Conservation (phyloP, 78 protist species). For the Emiliania huxleyi region DNA sequence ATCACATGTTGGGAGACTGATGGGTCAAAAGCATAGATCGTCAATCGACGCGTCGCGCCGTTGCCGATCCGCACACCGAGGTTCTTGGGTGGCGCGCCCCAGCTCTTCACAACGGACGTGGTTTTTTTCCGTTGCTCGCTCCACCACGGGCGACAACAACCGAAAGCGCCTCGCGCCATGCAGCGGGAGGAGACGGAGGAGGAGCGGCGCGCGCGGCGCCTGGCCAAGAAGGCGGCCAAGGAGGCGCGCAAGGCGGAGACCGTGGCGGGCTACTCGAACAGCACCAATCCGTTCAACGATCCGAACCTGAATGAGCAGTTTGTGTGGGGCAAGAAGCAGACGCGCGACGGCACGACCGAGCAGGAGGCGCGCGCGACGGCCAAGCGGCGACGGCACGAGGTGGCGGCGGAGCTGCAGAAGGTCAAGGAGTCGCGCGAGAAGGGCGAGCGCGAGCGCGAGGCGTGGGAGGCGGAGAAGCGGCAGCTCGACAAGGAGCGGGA, state of each 20-base stretch:
- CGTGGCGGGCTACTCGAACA: conserved; percentile 74
- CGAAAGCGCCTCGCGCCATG: too few species aligned
- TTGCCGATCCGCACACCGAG: too few species aligned
- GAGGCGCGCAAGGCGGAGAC: background rate
- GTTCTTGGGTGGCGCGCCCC: too few species aligned
- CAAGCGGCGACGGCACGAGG: background rate
- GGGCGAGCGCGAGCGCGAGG: conserved; percentile 72
- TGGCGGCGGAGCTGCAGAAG: conserved; percentile 62
- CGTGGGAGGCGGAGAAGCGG: conserved; percentile 68
- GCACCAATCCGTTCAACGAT: conserved; percentile 81
- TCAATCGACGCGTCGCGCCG: too few species aligned
- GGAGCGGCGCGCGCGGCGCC: conserved; percentile 51
- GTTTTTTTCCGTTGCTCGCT: too few species aligned
- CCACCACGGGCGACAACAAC: too few species aligned
- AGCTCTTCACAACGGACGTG: too few species aligned
- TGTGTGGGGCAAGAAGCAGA: conserved; percentile 81
- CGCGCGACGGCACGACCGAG: conserved; percentile 21
- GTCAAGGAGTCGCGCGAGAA: conserved; percentile 72
- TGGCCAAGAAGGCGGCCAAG: conserved; percentile 54
- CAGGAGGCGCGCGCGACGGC: background rate
- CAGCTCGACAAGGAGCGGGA: conserved; percentile 55
- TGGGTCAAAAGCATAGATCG: too few species aligned
- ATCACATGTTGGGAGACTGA: too few species aligned
- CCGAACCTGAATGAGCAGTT: conserved; percentile 68
- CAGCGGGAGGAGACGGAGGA: conserved; percentile 67